Evolutionary conservation across 2,329 filamentous ascomycete genomes (phyloP), one percentile per base, ranked within the genome.

Genomic region (Cladosporium sp.): DNA sequence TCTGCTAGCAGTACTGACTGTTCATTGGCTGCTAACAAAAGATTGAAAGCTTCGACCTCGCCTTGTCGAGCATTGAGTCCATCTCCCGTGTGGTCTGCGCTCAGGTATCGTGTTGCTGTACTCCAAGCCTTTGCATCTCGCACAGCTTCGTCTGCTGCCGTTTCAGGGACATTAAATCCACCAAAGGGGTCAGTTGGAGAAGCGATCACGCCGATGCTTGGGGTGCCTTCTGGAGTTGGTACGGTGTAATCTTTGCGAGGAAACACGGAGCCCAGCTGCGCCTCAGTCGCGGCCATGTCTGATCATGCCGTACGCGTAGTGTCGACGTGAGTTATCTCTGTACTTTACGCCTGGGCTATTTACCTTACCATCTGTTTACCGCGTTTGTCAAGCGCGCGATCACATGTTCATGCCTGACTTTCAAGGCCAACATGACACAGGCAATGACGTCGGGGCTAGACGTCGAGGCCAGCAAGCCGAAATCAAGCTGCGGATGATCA

Each of bases 101-200:
- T 47, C 11, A 80, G 62, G 56, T 74, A 77, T 38, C 76, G 67
- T 2, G 77, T 80, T n/a, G 74, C 76, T 20, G 70, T 73, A 60
- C 74, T 79, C 78, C 78, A 80, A n/a, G 75, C 75, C 49, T 71
- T 65, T 47, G 71, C 74, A 55, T 73, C 70, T 60, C 69, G 70
- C 19, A 75, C 64, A 12, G 69, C 65, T 40, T 74, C 72, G 47
- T 73, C 71, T 9, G 62, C 64, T 36, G 65, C 62, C 34, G 64
- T 79, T 60, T 75, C 72, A 52, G 73, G 69, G 59, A 74, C 51
- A 62, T 61, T 61, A 61, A 67, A 68, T 61, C 75, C 73, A 40
- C 75, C 75, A 58, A 78, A 79, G 14, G 76, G 70, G 45, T 66
- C 56, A 1, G 71, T 74, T 7, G 73, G 73, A 47, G 67, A 73